Base-by-base conservation (phyloP, 2,329 filamentous ascomycete genomes). In the Cryphonectria radicalis region DNA sequence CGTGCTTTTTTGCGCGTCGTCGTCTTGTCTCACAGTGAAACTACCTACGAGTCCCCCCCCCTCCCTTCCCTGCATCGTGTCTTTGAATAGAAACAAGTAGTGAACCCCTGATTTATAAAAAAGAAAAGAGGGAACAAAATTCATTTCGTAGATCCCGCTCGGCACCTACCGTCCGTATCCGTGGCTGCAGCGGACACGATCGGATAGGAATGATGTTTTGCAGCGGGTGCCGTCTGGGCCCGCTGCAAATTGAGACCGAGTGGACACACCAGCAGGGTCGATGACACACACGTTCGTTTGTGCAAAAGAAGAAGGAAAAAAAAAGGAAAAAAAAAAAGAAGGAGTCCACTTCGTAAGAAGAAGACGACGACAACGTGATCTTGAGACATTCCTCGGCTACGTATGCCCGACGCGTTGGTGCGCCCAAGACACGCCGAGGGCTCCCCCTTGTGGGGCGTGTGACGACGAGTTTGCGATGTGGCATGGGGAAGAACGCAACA, bases 1-100 rank as follows among this genome's bases (percentile, higher is more conserved):
- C 55, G 55, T 59, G 55, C 55, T 59, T 19, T 17, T 8, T 59
- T n/a, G 55, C 55, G 25, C 25, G 55, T 32, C 55, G 55, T n/a
- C 55, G 55, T n/a, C 55, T 32, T 32, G 55, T 59, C 55, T 59
- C 28, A 59, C 28, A 32, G 55, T 59, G 55, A 59, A 59, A 59
- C 55, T 4, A 28, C 11, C 25, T 28, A 59, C 25, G 55, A 59
- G 55, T 59, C 55, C 4, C 25, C 25, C 28, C 53, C n/a, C n/a
- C n/a, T 55, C n/a, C 25, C 5, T 50, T 22, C 46, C 55, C 13
- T 59, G 55, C 25, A 59, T 17, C 14, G 25, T 59, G 55, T 59
- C 55, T 59, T 59, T 59, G 55, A 59, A 59, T 59, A 59, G 55
- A 59, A 59, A 25, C 5, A 7, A 32, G 11, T 59, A n/a, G n/a